These are phyloP conservation scores for Apiospora koreana DNA, from an alignment of 2,329 filamentous ascomycete species.

Conservation along the genomic window DNA sequence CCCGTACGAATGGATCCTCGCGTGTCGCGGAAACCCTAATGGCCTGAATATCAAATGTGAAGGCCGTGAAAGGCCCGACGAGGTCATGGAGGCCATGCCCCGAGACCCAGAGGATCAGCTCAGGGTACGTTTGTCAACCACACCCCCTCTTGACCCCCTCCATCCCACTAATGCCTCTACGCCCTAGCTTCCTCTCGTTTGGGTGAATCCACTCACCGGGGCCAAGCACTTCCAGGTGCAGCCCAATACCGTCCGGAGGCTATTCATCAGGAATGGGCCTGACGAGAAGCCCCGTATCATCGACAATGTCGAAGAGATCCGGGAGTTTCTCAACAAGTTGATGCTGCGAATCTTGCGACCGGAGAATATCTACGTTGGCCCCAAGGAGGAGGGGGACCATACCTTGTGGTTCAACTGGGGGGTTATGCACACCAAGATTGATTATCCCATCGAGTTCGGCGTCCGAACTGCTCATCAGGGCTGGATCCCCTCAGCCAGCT, in stretches of 20 bases:
- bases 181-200: conserved; percentile 28
- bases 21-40: conserved; percentile 40
- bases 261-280: conserved; percentile 37
- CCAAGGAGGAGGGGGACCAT: conserved; percentile 44
- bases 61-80: conserved; percentile 33
- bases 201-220: conserved; percentile 43
- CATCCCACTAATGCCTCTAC: too few relatives aligned
- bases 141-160: too few relatives aligned
- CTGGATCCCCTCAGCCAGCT: conserved; percentile 37
- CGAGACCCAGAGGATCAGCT: too few relatives aligned
- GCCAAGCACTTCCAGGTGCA: conserved; percentile 47
- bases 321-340: conserved; percentile 35
- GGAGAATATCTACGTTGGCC: conserved; percentile 42
- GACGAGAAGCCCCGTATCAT: conserved; percentile 36
- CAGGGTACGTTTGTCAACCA: too few relatives aligned
- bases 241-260: conserved; percentile 38
- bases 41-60: conserved; percentile 41
- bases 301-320: conserved; percentile 39
- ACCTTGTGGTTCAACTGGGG: conserved; percentile 46
- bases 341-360: conserved; percentile 42
- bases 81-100: conserved; percentile 29
- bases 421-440: conserved; percentile 43
- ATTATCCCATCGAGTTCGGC: conserved; percentile 42
- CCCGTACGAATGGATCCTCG: conserved; percentile 45
- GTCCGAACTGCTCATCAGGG: conserved; percentile 47